A percentile compares a stretch with the other conserved stretches of the same genome.
phyloP scores from a whole-genome alignment of 164 flowering plant species.

The Sextonia rubra region DNA sequence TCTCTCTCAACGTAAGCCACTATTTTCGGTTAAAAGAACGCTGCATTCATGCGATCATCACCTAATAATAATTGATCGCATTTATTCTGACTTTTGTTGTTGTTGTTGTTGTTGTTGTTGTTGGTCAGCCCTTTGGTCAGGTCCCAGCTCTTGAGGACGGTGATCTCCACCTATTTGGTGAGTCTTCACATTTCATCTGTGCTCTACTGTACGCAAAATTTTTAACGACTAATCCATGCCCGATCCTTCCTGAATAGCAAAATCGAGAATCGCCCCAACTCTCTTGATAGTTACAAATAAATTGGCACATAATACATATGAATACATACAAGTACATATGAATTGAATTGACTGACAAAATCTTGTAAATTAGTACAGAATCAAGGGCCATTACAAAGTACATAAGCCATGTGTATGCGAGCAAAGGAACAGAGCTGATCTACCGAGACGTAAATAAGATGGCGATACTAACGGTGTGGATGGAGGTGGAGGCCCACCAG shows the following conservation, averaged over 20 bases:
- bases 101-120: background rate
- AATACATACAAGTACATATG: too few relatives aligned
- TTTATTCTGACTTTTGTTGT: too few relatives aligned
- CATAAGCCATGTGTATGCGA: conserved; percentile 9
- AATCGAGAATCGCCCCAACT: too few relatives aligned
- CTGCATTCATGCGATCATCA: background rate
- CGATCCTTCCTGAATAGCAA: too few relatives aligned
- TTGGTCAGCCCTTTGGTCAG: conserved; percentile 21
- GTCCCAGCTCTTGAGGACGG: conserved; percentile 40
- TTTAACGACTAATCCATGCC: too few relatives aligned
- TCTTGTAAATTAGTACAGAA: conserved; percentile 8
- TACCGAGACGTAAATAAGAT: conserved; percentile 7
- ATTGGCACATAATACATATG: too few relatives aligned
- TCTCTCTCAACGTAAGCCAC: conserved; percentile 3
- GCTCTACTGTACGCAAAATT: background rate
- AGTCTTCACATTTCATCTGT: background rate
- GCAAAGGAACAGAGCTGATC: conserved; percentile 13
- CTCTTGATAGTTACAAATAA: too few relatives aligned
- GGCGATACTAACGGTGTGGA: conserved; percentile 34
- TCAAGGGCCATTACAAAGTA: conserved; percentile 20
- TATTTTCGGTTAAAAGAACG: too few relatives aligned
- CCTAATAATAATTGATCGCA: too few relatives aligned
- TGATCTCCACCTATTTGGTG: conserved; percentile 60
- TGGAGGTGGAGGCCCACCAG: conserved; percentile 58
- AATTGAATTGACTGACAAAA: background rate